Conservation (phyloP, 768 basidiomycete genomes). For the Mycena crocata region DNA sequence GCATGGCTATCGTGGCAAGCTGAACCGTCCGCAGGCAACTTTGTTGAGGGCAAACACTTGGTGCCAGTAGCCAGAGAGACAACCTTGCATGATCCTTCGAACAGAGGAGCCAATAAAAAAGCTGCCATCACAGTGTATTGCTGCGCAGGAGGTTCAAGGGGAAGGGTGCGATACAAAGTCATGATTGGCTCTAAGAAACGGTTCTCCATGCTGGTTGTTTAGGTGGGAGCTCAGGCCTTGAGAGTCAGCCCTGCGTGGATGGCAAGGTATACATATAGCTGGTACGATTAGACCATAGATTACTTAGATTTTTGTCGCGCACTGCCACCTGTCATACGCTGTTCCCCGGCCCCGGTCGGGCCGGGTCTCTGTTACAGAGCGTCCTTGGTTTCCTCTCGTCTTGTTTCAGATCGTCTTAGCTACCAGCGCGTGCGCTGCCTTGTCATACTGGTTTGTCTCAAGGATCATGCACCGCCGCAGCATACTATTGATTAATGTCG, state of each 20-base stretch:
- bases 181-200: constrained; percentile 48
- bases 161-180: constrained; percentile 56
- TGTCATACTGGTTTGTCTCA: too few species aligned
- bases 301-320: too few species aligned
- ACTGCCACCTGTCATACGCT: too few species aligned
- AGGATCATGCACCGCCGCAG: too few species aligned
- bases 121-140: constrained; percentile 77
- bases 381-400: too few species aligned
- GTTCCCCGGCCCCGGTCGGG: too few species aligned
- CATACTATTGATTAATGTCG: too few species aligned
- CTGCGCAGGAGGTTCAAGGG: constrained; percentile 61
- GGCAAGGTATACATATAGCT: too few species aligned
- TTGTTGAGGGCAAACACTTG: constrained; percentile 80
- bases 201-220: neutral
- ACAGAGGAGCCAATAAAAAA: constrained; percentile 52
- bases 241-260: neutral
- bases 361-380: too few species aligned
- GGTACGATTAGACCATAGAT: too few species aligned
- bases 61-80: constrained; percentile 86
- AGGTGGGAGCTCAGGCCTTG: neutral
- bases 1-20: constrained; percentile 91
- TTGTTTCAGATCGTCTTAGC: too few species aligned
- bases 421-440: too few species aligned
- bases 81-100: constrained; percentile 53
- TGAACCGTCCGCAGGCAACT: constrained; percentile 77